phyloP scores from a whole-genome alignment of 176 grass and related monocot genomes.

The Oryza meyeriana region DNA sequence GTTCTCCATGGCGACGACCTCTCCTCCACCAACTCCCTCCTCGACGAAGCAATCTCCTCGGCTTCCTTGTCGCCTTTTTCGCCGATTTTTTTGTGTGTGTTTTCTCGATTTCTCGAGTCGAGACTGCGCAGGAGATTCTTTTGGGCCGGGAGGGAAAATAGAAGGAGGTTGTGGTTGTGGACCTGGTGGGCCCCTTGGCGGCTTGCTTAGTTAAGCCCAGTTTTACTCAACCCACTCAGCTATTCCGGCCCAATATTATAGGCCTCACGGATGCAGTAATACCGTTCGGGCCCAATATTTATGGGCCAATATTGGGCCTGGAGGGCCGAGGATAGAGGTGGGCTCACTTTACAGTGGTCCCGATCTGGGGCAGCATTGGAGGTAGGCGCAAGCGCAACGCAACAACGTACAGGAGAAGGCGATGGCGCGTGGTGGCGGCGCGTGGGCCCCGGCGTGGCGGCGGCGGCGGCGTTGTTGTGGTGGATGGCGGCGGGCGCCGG shows the following conservation, averaged over 20 bases:
- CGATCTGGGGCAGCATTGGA: background rate
- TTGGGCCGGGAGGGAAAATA: background rate
- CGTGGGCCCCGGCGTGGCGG: background rate
- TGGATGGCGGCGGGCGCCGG: slow-evolving; percentile 35
- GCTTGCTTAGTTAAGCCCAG: no score
- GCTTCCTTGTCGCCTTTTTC: slow-evolving; percentile 8
- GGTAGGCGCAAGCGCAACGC: no score
- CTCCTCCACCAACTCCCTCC: slow-evolving; percentile 24
- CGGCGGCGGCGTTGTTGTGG: slow-evolving; percentile 5
- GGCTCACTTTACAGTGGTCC: background rate
- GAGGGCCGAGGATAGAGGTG: background rate
- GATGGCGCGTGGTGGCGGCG: slow-evolving; percentile 38
- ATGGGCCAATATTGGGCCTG: background rate
- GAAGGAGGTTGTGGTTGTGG: no score
- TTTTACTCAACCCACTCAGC: no score
- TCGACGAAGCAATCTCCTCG: slow-evolving; percentile 22
- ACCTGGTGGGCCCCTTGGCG: no score
- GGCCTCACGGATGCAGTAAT: background rate
- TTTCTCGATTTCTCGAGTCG: background rate
- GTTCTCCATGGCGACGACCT: slow-evolving; percentile 53
- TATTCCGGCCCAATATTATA: no score
- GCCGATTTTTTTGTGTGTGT: background rate
- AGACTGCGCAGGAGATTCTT: background rate
- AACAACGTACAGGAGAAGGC: background rate
- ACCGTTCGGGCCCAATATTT: background rate